Base-by-base conservation (phyloP, 768 basidiomycete species). In the Sistotremastrum niveocremeum region DNA sequence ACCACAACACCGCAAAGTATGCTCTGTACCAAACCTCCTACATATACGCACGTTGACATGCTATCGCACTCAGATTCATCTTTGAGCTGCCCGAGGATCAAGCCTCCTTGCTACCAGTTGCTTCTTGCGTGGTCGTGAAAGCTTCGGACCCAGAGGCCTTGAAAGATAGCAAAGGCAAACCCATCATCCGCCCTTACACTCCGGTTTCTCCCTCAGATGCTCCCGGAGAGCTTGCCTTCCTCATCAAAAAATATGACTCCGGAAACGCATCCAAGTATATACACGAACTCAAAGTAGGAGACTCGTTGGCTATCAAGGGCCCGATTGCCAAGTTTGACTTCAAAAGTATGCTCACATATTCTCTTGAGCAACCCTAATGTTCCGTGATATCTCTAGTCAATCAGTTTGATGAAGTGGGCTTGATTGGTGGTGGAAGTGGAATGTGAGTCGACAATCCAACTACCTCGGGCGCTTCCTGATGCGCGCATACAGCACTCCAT, bases 361-460 rank as follows among this genome's bases (percentile, higher is more conserved):
- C 34, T 33, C 28, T 44, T 47, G 5, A 6, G 31, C 41, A 11
- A 10, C 46, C 42, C 8, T 43, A 29, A 38, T 40, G 34, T 10
- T 33, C 20, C 28, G 20, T 51, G 35, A 44, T 32, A 7, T 35
- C 50, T 43, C n/a, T 41, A 88, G 85, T 70, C 52, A 87, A 88
- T 60, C 76, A 89, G 61, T 81, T 83, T 44, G 85, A 91, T 20
- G 70, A 90, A 53, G 80, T 95, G 46, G 84, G 81, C 8, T 70
- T 93, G 55, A 87, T 98, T 55, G 88, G 87, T 34, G 95, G 95
- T 45, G 95, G 95, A 45, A 84, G 79, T 52, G 95, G 95, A 60
- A 89, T 98, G 81, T 84, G 56, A 55, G 79, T 65, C 20, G 20
- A 20, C 20, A 20, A 20, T 20, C 20, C 20, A 20, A 20, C 20